A percentile compares a stretch with the other conserved stretches of the same genome.
Conservation (phyloP, 2,329 filamentous ascomycete genomes). For the Leptodontidium sp. region DNA sequence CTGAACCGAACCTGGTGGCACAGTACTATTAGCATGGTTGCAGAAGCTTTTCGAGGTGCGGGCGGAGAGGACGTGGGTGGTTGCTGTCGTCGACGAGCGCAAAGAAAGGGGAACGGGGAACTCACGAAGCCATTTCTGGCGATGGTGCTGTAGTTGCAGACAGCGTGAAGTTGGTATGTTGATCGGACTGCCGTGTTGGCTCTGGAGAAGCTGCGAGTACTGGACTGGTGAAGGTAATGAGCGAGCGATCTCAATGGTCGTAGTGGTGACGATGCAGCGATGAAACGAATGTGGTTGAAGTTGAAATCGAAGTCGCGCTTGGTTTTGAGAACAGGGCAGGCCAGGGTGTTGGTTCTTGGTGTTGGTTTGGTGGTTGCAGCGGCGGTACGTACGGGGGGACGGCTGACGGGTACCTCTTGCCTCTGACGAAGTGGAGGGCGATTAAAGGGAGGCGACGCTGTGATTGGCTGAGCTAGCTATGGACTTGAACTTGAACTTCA, state of each 20-base stretch:
- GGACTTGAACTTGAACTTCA: too few species aligned
- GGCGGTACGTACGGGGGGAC: not conserved
- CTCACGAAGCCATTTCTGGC: slow-evolving; percentile 47
- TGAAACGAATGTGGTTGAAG: slow-evolving; percentile 28
- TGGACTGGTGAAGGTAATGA: not conserved
- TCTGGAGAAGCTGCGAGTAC: not conserved
- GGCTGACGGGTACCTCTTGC: not conserved
- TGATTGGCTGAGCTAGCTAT: not conserved
- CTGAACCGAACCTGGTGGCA: slow-evolving; percentile 66
- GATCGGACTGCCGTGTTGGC: slow-evolving; percentile 37
- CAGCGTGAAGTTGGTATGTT: slow-evolving; percentile 33
- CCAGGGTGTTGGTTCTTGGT: not conserved
- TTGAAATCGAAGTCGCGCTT: slow-evolving; percentile 3
- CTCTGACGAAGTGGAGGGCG: not conserved
- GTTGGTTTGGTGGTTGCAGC: not conserved
- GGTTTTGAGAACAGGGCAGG: slow-evolving; percentile 4
- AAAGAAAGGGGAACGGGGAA: slow-evolving; percentile 40
- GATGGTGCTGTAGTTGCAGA: slow-evolving; percentile 40
- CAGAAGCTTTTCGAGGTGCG: slow-evolving; percentile 30
- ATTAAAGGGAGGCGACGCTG: not conserved
- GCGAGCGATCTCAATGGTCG: slow-evolving; percentile 16
- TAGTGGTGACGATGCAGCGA: slow-evolving; percentile 10
- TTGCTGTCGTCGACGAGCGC: slow-evolving; percentile 15
- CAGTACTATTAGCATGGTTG: slow-evolving; percentile 31
- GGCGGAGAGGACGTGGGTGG: slow-evolving; percentile 7